Evolutionary conservation across 305 asterid species (phyloP).

Genomic region (Lippia alba): DNA sequence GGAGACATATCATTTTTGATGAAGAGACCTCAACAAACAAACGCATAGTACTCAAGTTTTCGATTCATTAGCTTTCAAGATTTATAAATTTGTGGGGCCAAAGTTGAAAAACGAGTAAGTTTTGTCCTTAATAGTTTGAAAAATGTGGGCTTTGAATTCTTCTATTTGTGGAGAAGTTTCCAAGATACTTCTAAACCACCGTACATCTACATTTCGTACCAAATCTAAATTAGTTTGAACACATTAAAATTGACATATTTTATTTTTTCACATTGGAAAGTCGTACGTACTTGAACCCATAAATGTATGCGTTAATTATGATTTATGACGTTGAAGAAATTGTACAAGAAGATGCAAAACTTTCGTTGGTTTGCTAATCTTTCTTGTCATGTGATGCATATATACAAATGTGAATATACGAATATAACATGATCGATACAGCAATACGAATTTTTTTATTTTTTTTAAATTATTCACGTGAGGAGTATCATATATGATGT

Average conservation of each 20-base stretch:
- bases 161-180: conserved; percentile 10
- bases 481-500: too few relatives aligned
- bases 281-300: too few relatives aligned
- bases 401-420: too few relatives aligned
- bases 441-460: too few relatives aligned
- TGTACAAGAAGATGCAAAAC: too few relatives aligned
- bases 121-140: conserved; percentile 4
- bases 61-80: neutral
- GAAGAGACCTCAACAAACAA: conserved; percentile 34
- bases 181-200: neutral
- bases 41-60: neutral
- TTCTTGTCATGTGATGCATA: too few relatives aligned
- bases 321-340: too few relatives aligned
- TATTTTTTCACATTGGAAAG: neutral
- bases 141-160: conserved; percentile 3
- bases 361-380: too few relatives aligned
- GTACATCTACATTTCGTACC: neutral
- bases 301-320: too few relatives aligned
- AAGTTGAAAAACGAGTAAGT: neutral
- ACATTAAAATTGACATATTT: neutral
- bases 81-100: conserved; percentile 22
- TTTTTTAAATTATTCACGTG: too few relatives aligned
- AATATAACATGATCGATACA: too few relatives aligned
- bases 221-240: neutral
- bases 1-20: conserved; percentile 28